phyloP scores from a whole-genome alignment of 306 rosid genomes.

The Medicago lupulina region DNA sequence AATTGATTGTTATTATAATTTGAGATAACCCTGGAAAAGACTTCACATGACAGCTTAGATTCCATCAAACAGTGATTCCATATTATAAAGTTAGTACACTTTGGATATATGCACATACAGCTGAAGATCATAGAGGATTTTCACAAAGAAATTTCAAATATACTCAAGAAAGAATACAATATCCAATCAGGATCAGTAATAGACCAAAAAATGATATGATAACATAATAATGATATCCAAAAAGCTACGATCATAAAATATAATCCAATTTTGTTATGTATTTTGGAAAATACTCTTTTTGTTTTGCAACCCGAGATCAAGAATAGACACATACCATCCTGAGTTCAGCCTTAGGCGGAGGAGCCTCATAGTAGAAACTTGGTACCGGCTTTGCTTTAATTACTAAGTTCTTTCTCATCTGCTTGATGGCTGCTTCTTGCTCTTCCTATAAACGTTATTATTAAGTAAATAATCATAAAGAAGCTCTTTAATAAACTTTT shows the following conservation, averaged over 20 bases:
- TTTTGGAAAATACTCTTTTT: neutral
- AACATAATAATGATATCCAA: conserved; percentile 31
- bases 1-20: conserved; percentile 29
- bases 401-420: no score
- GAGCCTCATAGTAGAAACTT: conserved; percentile 85
- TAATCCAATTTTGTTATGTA: no score
- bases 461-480: no score
- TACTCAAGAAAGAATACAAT: conserved; percentile 39
- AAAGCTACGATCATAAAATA: conserved; percentile 24
- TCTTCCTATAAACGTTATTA: no score
- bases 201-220: conserved; percentile 3
- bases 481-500: no score
- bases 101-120: conserved; percentile 17
- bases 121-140: conserved; percentile 36
- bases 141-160: conserved; percentile 31
- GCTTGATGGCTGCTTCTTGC: no score
- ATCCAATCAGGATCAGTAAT: conserved; percentile 31
- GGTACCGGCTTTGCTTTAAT: conserved; percentile 96
- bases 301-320: conserved; percentile 8
- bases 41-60: conserved; percentile 46
- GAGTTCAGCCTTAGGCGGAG: conserved; percentile 88
- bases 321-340: conserved; percentile 66
- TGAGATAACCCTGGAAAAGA: conserved; percentile 40
- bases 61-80: conserved; percentile 42
- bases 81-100: conserved; percentile 28